Evolutionary conservation across 352 stramenopile species (phyloP), one percentile per base, ranked within the genome.

Genomic region (Pythium utonaiense): DNA sequence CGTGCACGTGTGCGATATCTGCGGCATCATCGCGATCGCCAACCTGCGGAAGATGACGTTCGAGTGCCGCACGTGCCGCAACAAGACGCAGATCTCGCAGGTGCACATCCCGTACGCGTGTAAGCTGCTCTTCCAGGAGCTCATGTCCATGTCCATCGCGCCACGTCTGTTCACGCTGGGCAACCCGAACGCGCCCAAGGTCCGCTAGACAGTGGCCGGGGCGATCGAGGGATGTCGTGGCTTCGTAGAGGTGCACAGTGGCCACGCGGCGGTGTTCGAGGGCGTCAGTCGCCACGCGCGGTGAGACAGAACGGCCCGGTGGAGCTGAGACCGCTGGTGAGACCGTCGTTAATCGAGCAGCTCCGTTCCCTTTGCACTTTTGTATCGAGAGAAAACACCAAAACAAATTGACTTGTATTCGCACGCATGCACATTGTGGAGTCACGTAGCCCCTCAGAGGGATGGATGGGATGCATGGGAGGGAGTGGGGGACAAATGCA

Each of bases 111-210:
- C 98, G 31, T 99, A 99, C 78, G 98, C 97, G 34, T 99, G 96
- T 74, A 99, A 99, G 73, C 85, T 99, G 57, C 84, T 99, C 16
- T 99, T 99, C 77, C 98, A 99, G 79, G 98, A 99, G 81, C 89
- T 99, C 71, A 98, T 98, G 89, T 86, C 96, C 34, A 99, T 99
- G 98, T 98, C 91, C 57, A 99, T 99, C 72, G 96, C 94, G 51
- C 97, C 98, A 40, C 89, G 97, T 34, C 96, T 99, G 42, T 99
- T 98, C 70, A 98, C 96, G 36, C 61, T 93, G 34, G 86, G 86
- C 49, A 95, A 95, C 60, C 86, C 86, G 19, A 95, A 92, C 73
- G 24, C 33, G 1, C 64, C 75, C 28, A 86, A 85, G 59, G 64
- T 74, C 47, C 77, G 78, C 31, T 67, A 74, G 38, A n/a, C 28